Base-by-base conservation (phyloP, 495 filamentous ascomycete genomes). In the Podospora fimiseda region DNA sequence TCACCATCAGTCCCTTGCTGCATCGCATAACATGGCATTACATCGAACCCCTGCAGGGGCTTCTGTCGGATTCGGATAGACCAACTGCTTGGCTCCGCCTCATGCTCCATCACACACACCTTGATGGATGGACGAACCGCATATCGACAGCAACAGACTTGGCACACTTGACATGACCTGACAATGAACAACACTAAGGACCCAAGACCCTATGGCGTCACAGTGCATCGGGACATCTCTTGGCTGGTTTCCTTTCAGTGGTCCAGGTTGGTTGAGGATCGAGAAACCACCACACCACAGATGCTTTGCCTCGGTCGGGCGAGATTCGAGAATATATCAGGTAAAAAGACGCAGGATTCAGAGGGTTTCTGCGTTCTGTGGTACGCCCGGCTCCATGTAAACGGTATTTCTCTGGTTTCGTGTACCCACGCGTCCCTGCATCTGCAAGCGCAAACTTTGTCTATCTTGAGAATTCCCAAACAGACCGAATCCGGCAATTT, bases 21-120 rank as follows among this genome's bases (percentile, higher is more conserved):
- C 44, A 47, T 47, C 44, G 44, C 21, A 13, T 2, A 24, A 16
- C 23, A 8, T 20, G 14, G 16, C 23, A 44, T 21, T 15, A 47
- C 21, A 47, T 47, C 20, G 42, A 44, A 14, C 33, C n/a, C 3
- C 44, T 47, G 44, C 44, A 47, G 15, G 44, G 23, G 23, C 44
- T 30, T 15, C 22, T 24, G 33, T 22, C 21, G 22, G 44, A 47
- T 30, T 47, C 20, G 22, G 44, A 47, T 21, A n/a, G 39, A 14
- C 16, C 8, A n/a, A n/a, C 16, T 5, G 11, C 8, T 41, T n/a
- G 21, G 23, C 21, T 47, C 15, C 13, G 21, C 21, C 44, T 30
- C 44, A 21, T 33, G 27, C 27, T 33, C 11, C 27, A 33, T 5
- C 11, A 33, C 27, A n/a, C n/a, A n/a, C 11, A 33, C 27, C 27